Conservation (phyloP, 2,329 filamentous ascomycete genomes). For the Diaporthe amygdali region DNA sequence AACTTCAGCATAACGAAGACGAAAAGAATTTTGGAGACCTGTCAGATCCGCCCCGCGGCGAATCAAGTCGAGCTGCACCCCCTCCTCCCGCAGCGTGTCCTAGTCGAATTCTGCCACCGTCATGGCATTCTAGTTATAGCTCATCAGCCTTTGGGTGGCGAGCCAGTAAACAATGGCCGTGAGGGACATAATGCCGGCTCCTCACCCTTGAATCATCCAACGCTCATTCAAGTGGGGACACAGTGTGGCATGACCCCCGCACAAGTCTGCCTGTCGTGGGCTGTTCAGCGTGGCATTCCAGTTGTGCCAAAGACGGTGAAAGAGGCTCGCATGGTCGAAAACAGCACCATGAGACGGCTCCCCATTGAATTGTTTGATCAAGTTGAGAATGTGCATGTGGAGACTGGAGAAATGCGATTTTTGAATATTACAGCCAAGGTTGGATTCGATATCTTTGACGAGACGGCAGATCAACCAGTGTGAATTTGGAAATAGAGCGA, state of each 20-base stretch:
- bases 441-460: neutral
- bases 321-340: neutral
- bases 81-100: slow-evolving; percentile 51
- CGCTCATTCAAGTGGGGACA: slow-evolving; percentile 30
- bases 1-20: slow-evolving; percentile 66
- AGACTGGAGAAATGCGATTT: neutral
- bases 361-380: neutral
- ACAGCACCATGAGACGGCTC: neutral
- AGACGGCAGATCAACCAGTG: neutral
- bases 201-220: slow-evolving; percentile 24
- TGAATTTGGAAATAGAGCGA: too few relatives aligned
- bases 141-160: slow-evolving; percentile 56
- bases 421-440: neutral
- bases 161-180: neutral
- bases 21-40: slow-evolving; percentile 57
- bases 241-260: slow-evolving; percentile 25
- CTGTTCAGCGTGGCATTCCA: neutral
- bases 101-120: neutral
- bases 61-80: slow-evolving; percentile 81
- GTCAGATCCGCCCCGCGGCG: slow-evolving; percentile 64
- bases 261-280: slow-evolving; percentile 11
- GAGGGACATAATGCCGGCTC: neutral
- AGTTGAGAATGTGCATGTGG: neutral
- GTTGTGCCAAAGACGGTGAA: slow-evolving; percentile 11
- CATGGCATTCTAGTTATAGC: slow-evolving; percentile 56